Evolutionary conservation across 768 basidiomycete species (phyloP), one percentile per base, ranked within the genome.

Genomic region (Xerocomellus dryophilus): DNA sequence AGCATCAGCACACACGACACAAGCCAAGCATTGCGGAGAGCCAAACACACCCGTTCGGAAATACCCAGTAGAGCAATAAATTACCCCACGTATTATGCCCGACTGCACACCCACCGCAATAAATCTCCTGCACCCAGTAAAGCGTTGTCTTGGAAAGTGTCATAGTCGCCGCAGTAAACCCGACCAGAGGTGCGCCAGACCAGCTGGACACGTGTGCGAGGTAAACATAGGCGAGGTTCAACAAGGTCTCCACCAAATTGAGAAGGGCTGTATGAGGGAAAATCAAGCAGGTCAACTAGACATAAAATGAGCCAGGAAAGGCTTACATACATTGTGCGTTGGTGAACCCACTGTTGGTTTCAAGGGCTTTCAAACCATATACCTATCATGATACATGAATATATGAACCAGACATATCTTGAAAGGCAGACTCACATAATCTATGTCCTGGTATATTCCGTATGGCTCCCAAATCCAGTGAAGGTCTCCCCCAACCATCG

Each of bases 381-480:
- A 93, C 74, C 85, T 90, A 27, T 43, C 32, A 4, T 10, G 4
- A 25, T 17, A 75, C 72, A 53, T 71, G 66, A 62, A 76, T 73
- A 51, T 75, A 58, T 70, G 75, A 53, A 43, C 4, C 4, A 10
- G 2, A 9, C n/a, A 14, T 10, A 6, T 8, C 15, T 1, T 4
- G 4, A 18, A 43, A 39, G 20, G n/a, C 5, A 11, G 31, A 68
- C 73, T 50, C 57, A 77, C 74, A 41, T 71, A 64, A 56, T 78
- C 73, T 32, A 91, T 73, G n/a, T 85, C 74, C 64, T 90, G 85
- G 71, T 92, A 93, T 29, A 88, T 54, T 23, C 76, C 79, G 64
- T 95, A 95, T 2, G 91, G 91, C 54, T 79, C 75, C 93, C 93
- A 96, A 41, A 95, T 80, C 93, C 92, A 95, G 61, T 93, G 88